Evolutionary conservation across 73 alveolate species (phyloP), one percentile per base, ranked within the genome.

Genomic region (Uronychia binucleata): DNA sequence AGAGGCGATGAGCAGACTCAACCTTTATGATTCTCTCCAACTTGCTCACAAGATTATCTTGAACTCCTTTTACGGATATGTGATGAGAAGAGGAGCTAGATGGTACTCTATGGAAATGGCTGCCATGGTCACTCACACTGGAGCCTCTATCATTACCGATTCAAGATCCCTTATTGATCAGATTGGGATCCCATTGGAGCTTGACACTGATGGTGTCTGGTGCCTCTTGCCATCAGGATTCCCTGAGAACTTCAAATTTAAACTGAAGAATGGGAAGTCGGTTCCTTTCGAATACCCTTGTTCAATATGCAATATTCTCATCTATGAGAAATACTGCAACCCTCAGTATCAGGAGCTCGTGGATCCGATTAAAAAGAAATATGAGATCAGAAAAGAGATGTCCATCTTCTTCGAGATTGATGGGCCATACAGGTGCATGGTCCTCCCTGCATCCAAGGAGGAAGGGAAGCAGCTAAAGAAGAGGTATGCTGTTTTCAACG

Each of bases 71-170:
- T 99, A 99, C 85, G 99, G 99, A 74, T 99, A 99, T 83, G 99
- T 99, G 74, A 99, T 99, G 99, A 96, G 99, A 83, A 98, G 95
- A 95, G 99, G 99, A 1, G 99, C 99, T 25, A 89, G 99, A 60
- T 99, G 99, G 99, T 98, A 97, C 87, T 98, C 99, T 1, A 99
- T 99, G 99, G 99, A 97, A 91, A 99, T 98, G 99, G 99, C 99
- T n/a, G 99, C 99, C 57, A 98, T 99, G 98, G 99, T 98, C 78
- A 99, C 99, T 14, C 99, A 99, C 91, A 97, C 98, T 59, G 99
- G 99, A 27, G 97, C 99, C 35, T 94, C 96, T 85, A 97, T 99
- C 82, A 99, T 99, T 79, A 96, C 98, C 27, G 99, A 97, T 86
- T 98, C 99, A 31, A 97, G 99, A 90, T 90, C 92, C 58, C 93